phyloP scores from a whole-genome alignment of 2,329 filamentous ascomycete species.

The Hypoxylon sp. region DNA sequence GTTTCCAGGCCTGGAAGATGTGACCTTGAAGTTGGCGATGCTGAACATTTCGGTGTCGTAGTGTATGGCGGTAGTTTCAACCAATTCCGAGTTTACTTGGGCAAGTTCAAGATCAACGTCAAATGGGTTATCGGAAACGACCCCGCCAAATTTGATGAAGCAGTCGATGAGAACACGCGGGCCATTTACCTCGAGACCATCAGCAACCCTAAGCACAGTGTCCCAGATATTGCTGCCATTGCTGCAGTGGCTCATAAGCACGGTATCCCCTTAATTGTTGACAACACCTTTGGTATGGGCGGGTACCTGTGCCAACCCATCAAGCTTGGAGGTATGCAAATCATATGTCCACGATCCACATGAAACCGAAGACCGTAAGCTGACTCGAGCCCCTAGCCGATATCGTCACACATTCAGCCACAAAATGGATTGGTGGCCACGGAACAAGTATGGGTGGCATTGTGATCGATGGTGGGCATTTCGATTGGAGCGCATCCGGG shows the following conservation, averaged over 20 bases:
- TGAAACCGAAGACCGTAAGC: constrained; percentile 19
- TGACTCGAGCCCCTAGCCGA: constrained; percentile 62
- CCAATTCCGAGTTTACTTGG: constrained; percentile 57
- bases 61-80: constrained; percentile 58
- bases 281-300: constrained; percentile 81
- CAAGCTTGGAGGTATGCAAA: constrained; percentile 66
- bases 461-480: constrained; percentile 77
- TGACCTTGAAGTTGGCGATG: neutral
- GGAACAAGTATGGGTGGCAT: constrained; percentile 79
- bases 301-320: constrained; percentile 77
- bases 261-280: constrained; percentile 62
- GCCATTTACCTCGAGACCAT: constrained; percentile 55
- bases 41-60: constrained; percentile 35
- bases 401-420: constrained; percentile 79
- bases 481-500: constrained; percentile 78
- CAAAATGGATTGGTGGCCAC: constrained; percentile 82
- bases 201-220: constrained; percentile 56
- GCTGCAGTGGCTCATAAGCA: constrained; percentile 69
- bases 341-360: constrained; percentile 7
- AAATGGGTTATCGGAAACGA: constrained; percentile 56
- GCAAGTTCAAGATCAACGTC: constrained; percentile 57
- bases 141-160: constrained; percentile 51
- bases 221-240: constrained; percentile 78
- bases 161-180: constrained; percentile 53
- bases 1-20: constrained; percentile 22